Conservation (phyloP, 2,329 filamentous ascomycete species). For the Monilinia aucupariae region DNA sequence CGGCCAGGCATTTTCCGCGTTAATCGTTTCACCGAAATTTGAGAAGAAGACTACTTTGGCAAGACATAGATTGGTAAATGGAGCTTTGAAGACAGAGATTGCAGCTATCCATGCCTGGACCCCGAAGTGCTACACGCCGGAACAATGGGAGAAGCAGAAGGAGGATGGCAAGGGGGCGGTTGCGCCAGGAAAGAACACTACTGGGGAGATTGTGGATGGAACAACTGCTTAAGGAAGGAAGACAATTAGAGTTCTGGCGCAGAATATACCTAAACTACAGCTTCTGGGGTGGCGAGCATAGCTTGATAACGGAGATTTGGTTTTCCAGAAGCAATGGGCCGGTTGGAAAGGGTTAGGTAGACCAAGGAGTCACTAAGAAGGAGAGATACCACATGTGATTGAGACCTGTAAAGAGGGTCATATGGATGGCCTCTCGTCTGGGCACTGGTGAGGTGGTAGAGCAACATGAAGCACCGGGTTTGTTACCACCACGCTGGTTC, state of each 20-base stretch:
- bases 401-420: not conserved
- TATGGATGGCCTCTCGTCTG: not conserved
- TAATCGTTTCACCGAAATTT: conserved; percentile 59
- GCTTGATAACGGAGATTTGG: not conserved
- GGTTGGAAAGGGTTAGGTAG: not conserved
- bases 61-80: conserved; percentile 64
- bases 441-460: not conserved
- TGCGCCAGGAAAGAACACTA: conserved; percentile 33
- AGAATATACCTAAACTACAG: not conserved
- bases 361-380: conserved; percentile 1
- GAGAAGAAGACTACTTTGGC: conserved; percentile 58
- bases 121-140: conserved; percentile 67
- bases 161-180: conserved; percentile 30
- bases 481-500: not conserved
- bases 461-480: not conserved
- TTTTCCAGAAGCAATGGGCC: not conserved
- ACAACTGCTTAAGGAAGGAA: conserved; percentile 29
- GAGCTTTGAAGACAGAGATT: conserved; percentile 62
- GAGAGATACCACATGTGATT: not conserved
- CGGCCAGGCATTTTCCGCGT: conserved; percentile 64
- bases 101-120: conserved; percentile 73
- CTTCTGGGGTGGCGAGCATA: not conserved
- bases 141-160: conserved; percentile 65
- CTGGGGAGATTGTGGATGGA: conserved; percentile 33
- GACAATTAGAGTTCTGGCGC: not conserved